These are phyloP conservation scores for Gossypium rotundifolium DNA, from an alignment of 345 rosid species.

Conservation along the genomic window DNA sequence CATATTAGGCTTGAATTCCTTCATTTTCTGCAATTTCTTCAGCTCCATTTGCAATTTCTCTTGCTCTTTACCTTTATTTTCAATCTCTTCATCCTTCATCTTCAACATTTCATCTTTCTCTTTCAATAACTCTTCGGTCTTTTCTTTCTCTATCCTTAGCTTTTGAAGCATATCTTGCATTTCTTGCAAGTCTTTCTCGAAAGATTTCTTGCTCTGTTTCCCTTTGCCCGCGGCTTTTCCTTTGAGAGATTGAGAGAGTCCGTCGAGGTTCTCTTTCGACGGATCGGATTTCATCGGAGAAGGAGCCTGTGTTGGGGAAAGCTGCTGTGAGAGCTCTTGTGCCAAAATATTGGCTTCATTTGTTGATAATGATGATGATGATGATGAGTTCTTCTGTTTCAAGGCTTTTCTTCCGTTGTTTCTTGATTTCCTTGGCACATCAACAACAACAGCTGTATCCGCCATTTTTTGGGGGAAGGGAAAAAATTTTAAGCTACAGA, in stretches of 20 bases:
- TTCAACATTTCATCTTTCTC: slow-evolving; percentile 71
- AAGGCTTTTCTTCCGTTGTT: slow-evolving; percentile 51
- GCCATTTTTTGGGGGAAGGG: slow-evolving; percentile 29
- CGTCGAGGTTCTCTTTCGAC: slow-evolving; percentile 41
- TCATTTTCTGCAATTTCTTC: slow-evolving; percentile 75
- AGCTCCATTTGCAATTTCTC: slow-evolving; percentile 67
- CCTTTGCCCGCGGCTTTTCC: slow-evolving; percentile 29
- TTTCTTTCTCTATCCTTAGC: slow-evolving; percentile 75
- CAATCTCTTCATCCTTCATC: slow-evolving; percentile 75
- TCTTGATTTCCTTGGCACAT: slow-evolving; percentile 43
- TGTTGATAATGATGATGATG: slow-evolving; percentile 5
- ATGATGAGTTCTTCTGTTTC: slow-evolving; percentile 49
- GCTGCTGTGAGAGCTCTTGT: slow-evolving; percentile 21
- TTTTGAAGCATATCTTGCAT: slow-evolving; percentile 71
- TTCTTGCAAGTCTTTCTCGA: slow-evolving; percentile 64
- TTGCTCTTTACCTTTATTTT: slow-evolving; percentile 49
- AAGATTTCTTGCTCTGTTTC: slow-evolving; percentile 35
- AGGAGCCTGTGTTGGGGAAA: slow-evolving; percentile 9
- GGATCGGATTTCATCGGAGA: slow-evolving; percentile 18
- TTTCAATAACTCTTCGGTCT: slow-evolving; percentile 66
- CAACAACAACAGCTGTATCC: slow-evolving; percentile 17
- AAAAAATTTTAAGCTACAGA: neutral
- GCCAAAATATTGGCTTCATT: slow-evolving; percentile 46
- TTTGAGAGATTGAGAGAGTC: slow-evolving; percentile 33
- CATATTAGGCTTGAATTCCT: slow-evolving; percentile 79